A percentile compares a stretch with the other conserved stretches of the same genome.
Evolutionary conservation across 1,284 basidiomycete genomes (phyloP).

Genomic region (Coniferiporia sulphurascens): DNA sequence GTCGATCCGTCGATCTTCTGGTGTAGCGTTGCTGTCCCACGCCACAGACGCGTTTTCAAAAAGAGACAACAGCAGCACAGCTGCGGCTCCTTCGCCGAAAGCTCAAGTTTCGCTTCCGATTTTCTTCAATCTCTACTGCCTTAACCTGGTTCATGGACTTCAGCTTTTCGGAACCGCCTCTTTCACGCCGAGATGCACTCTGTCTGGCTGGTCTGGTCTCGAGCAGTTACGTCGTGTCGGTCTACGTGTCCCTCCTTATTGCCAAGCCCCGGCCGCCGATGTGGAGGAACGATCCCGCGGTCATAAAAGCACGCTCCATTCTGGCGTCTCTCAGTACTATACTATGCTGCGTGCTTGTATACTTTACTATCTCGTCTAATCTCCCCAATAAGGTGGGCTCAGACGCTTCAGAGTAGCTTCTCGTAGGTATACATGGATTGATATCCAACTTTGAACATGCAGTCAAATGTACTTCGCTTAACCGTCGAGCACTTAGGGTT

Average conservation of each 20-base stretch:
- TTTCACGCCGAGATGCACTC: background rate
- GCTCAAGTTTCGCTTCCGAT: background rate
- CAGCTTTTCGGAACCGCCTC: background rate
- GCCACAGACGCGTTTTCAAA: background rate
- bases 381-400: constrained; percentile 29
- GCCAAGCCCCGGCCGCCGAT: constrained; percentile 9
- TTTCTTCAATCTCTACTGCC: background rate
- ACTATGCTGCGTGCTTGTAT: constrained; percentile 44
- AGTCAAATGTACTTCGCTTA: constrained; percentile 13
- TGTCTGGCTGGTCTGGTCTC: constrained; percentile 7
- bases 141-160: background rate
- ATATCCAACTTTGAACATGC: constrained; percentile 18
- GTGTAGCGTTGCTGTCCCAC: background rate
- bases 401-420: constrained; percentile 3
- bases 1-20: background rate
- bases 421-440: background rate
- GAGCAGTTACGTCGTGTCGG: constrained; percentile 11
- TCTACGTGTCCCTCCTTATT: constrained; percentile 14
- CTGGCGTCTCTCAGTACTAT: constrained; percentile 56
- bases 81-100: background rate
- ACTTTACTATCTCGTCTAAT: constrained; percentile 32
- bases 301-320: constrained; percentile 63
- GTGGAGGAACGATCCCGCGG: constrained; percentile 69
- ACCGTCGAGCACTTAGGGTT: constrained; percentile 30
- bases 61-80: background rate